Base-by-base conservation (phyloP, 257 asterid genomes). In the Marsdenia floribunda region DNA sequence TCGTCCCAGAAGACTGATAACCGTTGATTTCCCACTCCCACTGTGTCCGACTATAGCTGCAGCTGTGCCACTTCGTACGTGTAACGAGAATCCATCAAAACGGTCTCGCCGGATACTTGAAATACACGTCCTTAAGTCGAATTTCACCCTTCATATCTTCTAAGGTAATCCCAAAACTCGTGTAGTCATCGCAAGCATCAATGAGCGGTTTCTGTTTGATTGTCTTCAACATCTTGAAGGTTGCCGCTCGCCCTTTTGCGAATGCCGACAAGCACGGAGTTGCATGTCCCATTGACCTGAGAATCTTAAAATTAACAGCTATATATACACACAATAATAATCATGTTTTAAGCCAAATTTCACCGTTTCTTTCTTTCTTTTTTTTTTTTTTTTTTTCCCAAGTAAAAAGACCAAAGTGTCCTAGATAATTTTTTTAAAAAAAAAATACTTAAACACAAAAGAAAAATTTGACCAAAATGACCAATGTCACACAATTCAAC, bases 1-100 rank as follows among this genome's bases (percentile, higher is more conserved):
- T 78, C 96, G 78, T 75, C 90, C 89, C 26, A 91, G 69, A 65
- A 91, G 85, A 77, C 89, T 86, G 57, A 90, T 83, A 6, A 88
- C 85, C 0, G 95, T 88, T 35, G 97, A 91, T 63, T 91, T 91
- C 64, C 97, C 97, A 53, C 97, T 91, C 70, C 97, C 97, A 73
- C 97, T 91, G 52, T 86, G 91, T 70, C 97, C 97, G 3, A 91
- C 96, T 72, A 91, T 76, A 35, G 96, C 97, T n/a, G 79, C 79
- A 6, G 89, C 86, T 52, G 72, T 82, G 65, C 97, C 91, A 29
- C 72, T 78, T 12, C 80, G 83, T 24, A 91, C 79, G 4, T 68
- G 76, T 46, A 91, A 29, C 0, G 91, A 87, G 77, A 91, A 79
- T 9, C 93, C 96, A 24, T 82, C 73, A 46, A 91, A 90, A 42